phyloP scores from a whole-genome alignment of 306 rosid species.

The Prunus fruticosa region DNA sequence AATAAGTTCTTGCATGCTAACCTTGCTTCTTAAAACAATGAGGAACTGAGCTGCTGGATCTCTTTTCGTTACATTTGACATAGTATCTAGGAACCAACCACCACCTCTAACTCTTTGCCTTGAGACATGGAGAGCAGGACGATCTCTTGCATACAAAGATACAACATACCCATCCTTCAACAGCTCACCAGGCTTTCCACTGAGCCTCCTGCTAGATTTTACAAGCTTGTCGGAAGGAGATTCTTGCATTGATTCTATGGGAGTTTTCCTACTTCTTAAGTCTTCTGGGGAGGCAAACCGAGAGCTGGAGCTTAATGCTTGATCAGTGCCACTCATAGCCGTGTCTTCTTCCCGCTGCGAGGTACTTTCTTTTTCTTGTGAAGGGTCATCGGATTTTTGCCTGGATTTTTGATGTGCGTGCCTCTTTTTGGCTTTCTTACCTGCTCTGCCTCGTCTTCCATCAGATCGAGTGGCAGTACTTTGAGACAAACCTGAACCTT shows the following conservation, averaged over 20 bases:
- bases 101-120: constrained; percentile 95
- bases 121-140: constrained; percentile 65
- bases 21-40: constrained; percentile 83
- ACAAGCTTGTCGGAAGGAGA: constrained; percentile 45
- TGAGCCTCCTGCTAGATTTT: constrained; percentile 53
- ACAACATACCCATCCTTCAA: constrained; percentile 85
- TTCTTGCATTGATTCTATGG: constrained; percentile 68
- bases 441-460: constrained; percentile 85
- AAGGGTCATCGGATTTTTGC: constrained; percentile 61
- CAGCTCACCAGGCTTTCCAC: constrained; percentile 70
- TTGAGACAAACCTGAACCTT: constrained; percentile 69
- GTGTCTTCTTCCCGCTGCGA: constrained; percentile 76
- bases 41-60: constrained; percentile 98
- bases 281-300: constrained; percentile 70
- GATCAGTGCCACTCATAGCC: constrained; percentile 94
- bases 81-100: constrained; percentile 85
- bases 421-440: constrained; percentile 94
- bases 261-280: constrained; percentile 77
- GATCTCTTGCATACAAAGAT: constrained; percentile 76
- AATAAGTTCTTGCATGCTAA: constrained; percentile 30
- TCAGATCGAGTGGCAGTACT: constrained; percentile 59
- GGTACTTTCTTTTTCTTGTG: constrained; percentile 67
- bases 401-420: constrained; percentile 73
- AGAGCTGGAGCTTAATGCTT: constrained; percentile 82
- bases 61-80: constrained; percentile 82